Conservation (phyloP, 495 filamentous ascomycete species). For the Xylaria venustula region DNA sequence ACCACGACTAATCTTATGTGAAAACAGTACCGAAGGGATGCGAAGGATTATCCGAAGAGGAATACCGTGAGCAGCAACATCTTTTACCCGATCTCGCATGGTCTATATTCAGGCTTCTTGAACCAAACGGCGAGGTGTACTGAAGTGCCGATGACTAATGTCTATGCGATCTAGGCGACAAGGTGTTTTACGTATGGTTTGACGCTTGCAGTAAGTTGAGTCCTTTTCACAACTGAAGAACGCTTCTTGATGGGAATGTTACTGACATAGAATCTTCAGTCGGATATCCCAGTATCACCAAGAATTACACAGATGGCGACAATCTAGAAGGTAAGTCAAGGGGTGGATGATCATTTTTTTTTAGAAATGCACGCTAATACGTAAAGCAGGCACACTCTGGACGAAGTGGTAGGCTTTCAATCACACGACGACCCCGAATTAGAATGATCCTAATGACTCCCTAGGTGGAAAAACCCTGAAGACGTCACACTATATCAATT, state of each 20-base stretch:
- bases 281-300: slow-evolving; percentile 93
- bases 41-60: slow-evolving; percentile 52
- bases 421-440: background rate
- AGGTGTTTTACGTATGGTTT: slow-evolving; percentile 98
- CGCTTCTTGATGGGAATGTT: too few species aligned
- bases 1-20: background rate
- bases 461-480: slow-evolving; percentile 76
- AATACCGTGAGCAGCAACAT: slow-evolving; percentile 36
- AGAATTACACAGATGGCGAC: slow-evolving; percentile 69
- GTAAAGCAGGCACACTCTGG: slow-evolving; percentile 56
- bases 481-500: slow-evolving; percentile 93
- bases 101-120: background rate
- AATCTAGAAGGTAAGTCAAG: background rate
- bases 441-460: background rate
- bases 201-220: slow-evolving; percentile 64
- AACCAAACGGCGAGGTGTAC: background rate
- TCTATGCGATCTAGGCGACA: slow-evolving; percentile 48
- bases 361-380: background rate
- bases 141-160: background rate
- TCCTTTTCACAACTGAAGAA: background rate
- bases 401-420: slow-evolving; percentile 62
- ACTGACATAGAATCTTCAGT: background rate
- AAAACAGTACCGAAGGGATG: slow-evolving; percentile 10
- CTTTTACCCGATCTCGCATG: background rate
- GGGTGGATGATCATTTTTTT: background rate